phyloP scores from a whole-genome alignment of 352 stramenopile species.

The Phytopythium vexans region DNA sequence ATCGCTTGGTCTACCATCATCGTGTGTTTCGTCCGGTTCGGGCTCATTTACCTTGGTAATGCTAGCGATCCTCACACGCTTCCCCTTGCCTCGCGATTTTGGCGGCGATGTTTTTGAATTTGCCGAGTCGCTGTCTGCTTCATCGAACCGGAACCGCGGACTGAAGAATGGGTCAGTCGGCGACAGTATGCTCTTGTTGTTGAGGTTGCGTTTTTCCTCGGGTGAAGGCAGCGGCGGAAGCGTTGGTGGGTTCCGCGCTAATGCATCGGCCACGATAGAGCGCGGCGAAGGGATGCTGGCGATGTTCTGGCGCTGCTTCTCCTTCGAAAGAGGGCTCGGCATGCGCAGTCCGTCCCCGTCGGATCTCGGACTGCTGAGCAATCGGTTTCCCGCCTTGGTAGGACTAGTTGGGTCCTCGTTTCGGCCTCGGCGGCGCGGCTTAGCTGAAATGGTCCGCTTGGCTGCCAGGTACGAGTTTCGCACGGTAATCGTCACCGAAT shows the following conservation, averaged over 20 bases:
- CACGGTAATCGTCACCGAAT: slow-evolving; percentile 87
- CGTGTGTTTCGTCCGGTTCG: too few species aligned
- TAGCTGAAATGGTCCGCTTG: slow-evolving; percentile 53
- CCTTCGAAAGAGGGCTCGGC: slow-evolving; percentile 45
- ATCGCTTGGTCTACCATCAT: too few species aligned
- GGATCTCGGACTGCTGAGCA: slow-evolving; percentile 35
- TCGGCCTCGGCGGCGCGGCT: slow-evolving; percentile 7
- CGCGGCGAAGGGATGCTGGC: slow-evolving; percentile 34
- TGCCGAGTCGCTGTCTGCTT: too few species aligned
- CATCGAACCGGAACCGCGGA: slow-evolving; percentile 49
- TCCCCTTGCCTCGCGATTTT: neutral
- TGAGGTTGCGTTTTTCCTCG: slow-evolving; percentile 9
- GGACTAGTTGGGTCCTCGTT: slow-evolving; percentile 9
- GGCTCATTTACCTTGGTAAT: too few species aligned
- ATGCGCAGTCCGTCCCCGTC: slow-evolving; percentile 17
- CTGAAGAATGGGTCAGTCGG: slow-evolving; percentile 69
- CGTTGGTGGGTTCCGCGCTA: slow-evolving; percentile 24
- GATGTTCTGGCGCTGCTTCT: slow-evolving; percentile 26
- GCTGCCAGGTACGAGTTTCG: slow-evolving; percentile 88
- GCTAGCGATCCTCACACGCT: too few species aligned
- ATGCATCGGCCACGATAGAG: slow-evolving; percentile 50
- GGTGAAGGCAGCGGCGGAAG: slow-evolving; percentile 40
- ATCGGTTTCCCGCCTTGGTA: slow-evolving; percentile 19
- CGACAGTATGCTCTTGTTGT: slow-evolving; percentile 16
- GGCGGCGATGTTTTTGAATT: neutral